These are phyloP conservation scores for Grosmannia penicillata DNA, from an alignment of 2,329 filamentous ascomycete species.

Conservation along the genomic window DNA sequence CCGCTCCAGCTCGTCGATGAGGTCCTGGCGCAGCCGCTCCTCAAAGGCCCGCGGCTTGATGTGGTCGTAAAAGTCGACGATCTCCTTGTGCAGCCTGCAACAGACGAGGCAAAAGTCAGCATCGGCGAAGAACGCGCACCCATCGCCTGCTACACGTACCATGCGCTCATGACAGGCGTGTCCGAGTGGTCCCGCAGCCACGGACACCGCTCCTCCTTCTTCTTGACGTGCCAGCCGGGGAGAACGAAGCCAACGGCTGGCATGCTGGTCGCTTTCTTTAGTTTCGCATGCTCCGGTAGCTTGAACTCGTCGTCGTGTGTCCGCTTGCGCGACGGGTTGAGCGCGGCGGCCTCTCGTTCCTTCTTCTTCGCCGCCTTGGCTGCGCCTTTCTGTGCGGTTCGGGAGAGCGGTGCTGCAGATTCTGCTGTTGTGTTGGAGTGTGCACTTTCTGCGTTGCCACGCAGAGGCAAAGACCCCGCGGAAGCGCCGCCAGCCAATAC, in stretches of 20 bases:
- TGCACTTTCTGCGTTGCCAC: too few species aligned
- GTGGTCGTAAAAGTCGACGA: conserved; percentile 77
- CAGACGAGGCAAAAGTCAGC: too few species aligned
- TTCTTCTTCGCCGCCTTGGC: too few species aligned
- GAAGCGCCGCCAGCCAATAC: too few species aligned
- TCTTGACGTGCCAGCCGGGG: conserved; percentile 33
- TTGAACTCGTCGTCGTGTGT: conserved; percentile 57
- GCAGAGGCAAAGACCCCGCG: too few species aligned
- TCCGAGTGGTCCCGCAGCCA: conserved; percentile 49
- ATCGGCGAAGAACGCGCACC: too few species aligned
- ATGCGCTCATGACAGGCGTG: conserved; percentile 36
- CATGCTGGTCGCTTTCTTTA: conserved; percentile 35
- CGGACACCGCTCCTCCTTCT: conserved; percentile 35
- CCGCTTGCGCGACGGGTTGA: conserved; percentile 47
- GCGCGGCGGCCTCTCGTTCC: conserved; percentile 2
- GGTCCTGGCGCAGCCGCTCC: conserved; percentile 53
- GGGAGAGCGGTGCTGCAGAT: conserved; percentile 1
- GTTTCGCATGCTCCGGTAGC: conserved; percentile 31
- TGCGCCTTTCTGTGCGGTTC: too few species aligned
- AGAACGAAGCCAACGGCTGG: conserved; percentile 34
- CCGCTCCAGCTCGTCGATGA: conserved; percentile 54
- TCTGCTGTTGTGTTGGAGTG: conserved; percentile 3
- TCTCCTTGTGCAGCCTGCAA: conserved; percentile 72
- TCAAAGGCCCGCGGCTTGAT: conserved; percentile 68
- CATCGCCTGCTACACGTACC: too few species aligned